Evolutionary conservation across 2,329 filamentous ascomycete genomes (phyloP).

Genomic region (Fusarium pseudonygamai): DNA sequence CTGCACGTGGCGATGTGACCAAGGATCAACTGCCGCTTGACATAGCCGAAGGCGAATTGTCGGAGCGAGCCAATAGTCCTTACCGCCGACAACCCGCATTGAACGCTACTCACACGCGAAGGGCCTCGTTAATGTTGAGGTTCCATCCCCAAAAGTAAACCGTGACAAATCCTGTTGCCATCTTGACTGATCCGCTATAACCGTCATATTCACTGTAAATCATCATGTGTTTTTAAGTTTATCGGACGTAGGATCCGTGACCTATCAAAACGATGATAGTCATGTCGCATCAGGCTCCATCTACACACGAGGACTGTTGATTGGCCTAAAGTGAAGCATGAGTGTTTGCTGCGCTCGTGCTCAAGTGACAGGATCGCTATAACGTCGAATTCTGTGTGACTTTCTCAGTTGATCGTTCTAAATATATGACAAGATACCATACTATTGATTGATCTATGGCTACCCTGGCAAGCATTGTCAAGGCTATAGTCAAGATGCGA

Average conservation of each 20-base stretch:
- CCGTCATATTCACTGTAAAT: not conserved
- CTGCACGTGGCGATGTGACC: not conserved
- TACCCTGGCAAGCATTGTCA: not conserved
- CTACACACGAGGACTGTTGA: too few species aligned
- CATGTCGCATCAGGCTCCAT: not conserved
- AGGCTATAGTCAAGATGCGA: not conserved
- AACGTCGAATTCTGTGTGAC: fast-evolving
- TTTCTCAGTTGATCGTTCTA: not conserved
- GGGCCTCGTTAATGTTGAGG: not conserved
- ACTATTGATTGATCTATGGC: too few species aligned
- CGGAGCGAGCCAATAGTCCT: not conserved
- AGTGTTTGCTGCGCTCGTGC: fast-evolving
- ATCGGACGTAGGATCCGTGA: not conserved
- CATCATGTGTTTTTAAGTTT: not conserved
- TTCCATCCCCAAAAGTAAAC: fast-evolving
- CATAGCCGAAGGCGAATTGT: not conserved
- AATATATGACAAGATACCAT: too few species aligned
- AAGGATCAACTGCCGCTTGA: not conserved
- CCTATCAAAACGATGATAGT: not conserved
- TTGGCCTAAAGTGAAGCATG: not conserved
- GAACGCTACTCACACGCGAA: not conserved
- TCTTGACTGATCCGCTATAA: not conserved
- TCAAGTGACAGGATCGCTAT: fast-evolving
- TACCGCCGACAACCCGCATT: not conserved
- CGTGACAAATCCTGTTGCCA: not conserved